Conservation (phyloP, 176 grass and related monocot genomes). For the Aegilops umbellulata region DNA sequence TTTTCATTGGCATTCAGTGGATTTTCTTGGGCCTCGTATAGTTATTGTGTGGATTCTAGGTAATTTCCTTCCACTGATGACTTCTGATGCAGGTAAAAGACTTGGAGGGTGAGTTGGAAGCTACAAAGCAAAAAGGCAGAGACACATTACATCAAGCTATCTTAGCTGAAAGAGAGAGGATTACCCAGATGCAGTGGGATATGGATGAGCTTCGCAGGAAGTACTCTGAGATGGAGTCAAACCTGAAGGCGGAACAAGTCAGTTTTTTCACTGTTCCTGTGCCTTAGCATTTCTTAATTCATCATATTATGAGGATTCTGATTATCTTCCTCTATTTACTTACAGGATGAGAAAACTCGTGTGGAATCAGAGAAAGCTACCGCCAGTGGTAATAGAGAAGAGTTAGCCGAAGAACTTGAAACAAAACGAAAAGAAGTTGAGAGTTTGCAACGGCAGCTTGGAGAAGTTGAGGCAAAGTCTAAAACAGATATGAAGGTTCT, state of each 20-base stretch:
- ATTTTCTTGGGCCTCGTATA: not conserved
- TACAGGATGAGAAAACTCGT: constrained; percentile 72
- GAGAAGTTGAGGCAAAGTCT: constrained; percentile 84
- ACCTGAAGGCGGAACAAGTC: constrained; percentile 70
- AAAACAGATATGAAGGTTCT: constrained; percentile 95
- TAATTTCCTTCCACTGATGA: constrained; percentile 19
- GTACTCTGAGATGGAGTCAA: constrained; percentile 85
- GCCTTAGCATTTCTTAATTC: constrained; percentile 17
- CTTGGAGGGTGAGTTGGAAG: constrained; percentile 96
- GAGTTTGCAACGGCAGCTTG: constrained; percentile 58
- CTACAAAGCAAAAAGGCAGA: constrained; percentile 81
- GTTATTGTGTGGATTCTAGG: not conserved
- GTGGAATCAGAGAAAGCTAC: constrained; percentile 62
- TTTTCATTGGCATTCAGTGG: not conserved
- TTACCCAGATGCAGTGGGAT: constrained; percentile 97
- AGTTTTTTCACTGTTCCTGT: constrained; percentile 5
- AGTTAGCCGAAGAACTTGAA: constrained; percentile 64
- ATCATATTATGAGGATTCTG: constrained; percentile 13
- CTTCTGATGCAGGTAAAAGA: constrained; percentile 82
- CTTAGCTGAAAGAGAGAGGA: constrained; percentile 84
- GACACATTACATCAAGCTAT: constrained; percentile 86
- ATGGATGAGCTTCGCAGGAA: constrained; percentile 94
- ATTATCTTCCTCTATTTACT: constrained; percentile 7
- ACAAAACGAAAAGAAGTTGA: constrained; percentile 68
- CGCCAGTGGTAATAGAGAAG: constrained; percentile 64